Evolutionary conservation across 2,329 filamentous ascomycete species (phyloP), one percentile per base, ranked within the genome.

Genomic region (Ophiocordyceps camponoti-leonardi): DNA sequence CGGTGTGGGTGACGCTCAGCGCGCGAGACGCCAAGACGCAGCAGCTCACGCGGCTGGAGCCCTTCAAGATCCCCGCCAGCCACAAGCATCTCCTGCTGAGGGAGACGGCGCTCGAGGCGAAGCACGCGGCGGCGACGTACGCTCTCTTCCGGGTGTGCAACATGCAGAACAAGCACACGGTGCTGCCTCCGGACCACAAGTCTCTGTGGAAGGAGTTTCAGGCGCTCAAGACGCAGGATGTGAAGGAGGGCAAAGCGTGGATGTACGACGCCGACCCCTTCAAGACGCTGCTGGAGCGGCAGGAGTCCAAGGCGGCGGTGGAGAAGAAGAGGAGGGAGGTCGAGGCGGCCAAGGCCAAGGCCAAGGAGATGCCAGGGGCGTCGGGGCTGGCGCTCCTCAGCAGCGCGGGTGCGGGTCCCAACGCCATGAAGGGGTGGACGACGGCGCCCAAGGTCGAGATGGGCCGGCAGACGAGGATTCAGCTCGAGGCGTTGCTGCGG

Each of bases 221-320:
- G 50, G 74, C 78, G 4, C 67, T 96, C 50, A 96, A 95, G 64
- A 77, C 77, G 51, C 75, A 79, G 53, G 90, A 95, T 54, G 68
- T 86, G 43, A 83, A 80, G 56, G 80, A 85, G 40, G 87, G 75
- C n/a, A 68, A 64, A 44, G 82, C 68, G 0, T 95, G 88, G 83
- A 81, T 94, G 75, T 98, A 96, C 61, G 88, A 94, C 54, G 86
- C 87, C 12, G 92, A 98, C 56, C 92, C 92, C 0, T 98, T 98
- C 65, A 75, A 81, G 48, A 81, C 86, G 1, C 72, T 83, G 50
- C 75, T 81, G 52, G 85, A 93, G 61, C 73, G 84, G 45, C 83
- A 94, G 53, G 83, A 87, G 54, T 81, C 83, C 10, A 84, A 83
- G 50, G 78, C 75, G 2, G 70, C 77, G 3, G 76, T 81, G 42